Evolutionary conservation across 129 eudicot genomes (phyloP), one percentile per base, ranked within the genome.

Genomic region (Tagetes erecta): DNA sequence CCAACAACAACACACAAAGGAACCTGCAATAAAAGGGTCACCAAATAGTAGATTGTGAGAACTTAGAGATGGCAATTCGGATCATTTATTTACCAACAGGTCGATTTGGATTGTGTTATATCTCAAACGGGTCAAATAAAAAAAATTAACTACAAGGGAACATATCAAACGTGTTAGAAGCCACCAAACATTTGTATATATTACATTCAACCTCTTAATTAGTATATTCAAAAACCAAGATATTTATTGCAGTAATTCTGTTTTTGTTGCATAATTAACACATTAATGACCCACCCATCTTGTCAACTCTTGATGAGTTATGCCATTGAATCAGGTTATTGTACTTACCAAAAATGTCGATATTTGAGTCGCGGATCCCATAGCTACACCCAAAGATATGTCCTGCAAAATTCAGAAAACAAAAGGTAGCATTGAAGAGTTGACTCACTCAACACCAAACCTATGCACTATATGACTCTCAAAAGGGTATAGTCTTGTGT

Each of bases 361-460:
- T 64, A 88, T 88, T 55, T 88, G 94, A 73, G 90, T 47, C 12
- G 90, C 94, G 47, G 94, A 88, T 11, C 94, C 94, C 80, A 85
- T 65, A 55, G 88, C 85, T 39, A 88, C 86, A 37, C 94, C 94
- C 80, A 88, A 74, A 39, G 88, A 81, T 76, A 86, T 80, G 69
- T 86, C 90, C 90, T 86, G 80, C 70, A 72, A 3, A 1, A 34
- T 41, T 4, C 1, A 5, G 27, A 13, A 77, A 13, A 58, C 36
- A 77, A 33, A 56, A 57, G 40, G n/a, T 38, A 14, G 38, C 76
- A 60, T 2, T 13, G 50, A 39, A 6, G 6, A 52, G 30, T 39
- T 56, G 12, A 20, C 27, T 20, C 27, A 72, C 64, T 2, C 10
- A 30, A 51, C 4, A 53, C 55, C 8, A 8, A 27, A 33, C 45